A percentile compares a stretch with the other conserved stretches of the same genome.
Evolutionary conservation across 345 rosid genomes (phyloP).

Genomic region (Populus simonii): DNA sequence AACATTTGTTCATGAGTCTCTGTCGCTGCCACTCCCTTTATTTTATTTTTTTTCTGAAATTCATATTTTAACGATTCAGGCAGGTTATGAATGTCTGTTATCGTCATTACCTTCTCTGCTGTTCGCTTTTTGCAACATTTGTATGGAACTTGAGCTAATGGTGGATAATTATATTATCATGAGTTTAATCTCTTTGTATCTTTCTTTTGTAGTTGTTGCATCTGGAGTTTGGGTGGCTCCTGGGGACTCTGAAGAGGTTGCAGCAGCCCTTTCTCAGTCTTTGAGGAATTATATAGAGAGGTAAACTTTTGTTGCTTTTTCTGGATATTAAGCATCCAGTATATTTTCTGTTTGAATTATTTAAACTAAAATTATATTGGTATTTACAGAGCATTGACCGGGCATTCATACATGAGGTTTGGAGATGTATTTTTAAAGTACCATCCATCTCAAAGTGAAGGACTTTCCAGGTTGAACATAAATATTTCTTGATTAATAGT

Average conservation of each 20-base stretch:
- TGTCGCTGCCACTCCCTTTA: neutral
- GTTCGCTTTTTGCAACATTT: neutral
- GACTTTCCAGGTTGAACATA: slow-evolving; percentile 58
- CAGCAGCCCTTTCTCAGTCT: slow-evolving; percentile 88
- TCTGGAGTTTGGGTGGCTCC: slow-evolving; percentile 97
- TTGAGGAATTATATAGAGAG: slow-evolving; percentile 86
- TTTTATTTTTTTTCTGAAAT: neutral
- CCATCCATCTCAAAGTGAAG: slow-evolving; percentile 71
- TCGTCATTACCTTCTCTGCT: neutral
- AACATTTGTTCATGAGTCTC: slow-evolving; percentile 3
- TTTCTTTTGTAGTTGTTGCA: slow-evolving; percentile 63
- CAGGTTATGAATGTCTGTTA: neutral
- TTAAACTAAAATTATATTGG: slow-evolving; percentile 14
- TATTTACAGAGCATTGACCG: slow-evolving; percentile 57
- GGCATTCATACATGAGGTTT: slow-evolving; percentile 84
- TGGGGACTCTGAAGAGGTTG: slow-evolving; percentile 97
- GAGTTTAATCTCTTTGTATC: slow-evolving; percentile 6
- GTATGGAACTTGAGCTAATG: slow-evolving; percentile 5
- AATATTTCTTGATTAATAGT: neutral
- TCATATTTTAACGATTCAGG: neutral
- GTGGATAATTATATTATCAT: neutral
- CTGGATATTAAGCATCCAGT: slow-evolving; percentile 7
- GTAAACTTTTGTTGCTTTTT: slow-evolving; percentile 39
- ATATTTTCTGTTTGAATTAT: neutral
- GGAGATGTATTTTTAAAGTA: slow-evolving; percentile 91